Conservation (phyloP, 805 yeast species). For the Nadsonia fulvescens region DNA sequence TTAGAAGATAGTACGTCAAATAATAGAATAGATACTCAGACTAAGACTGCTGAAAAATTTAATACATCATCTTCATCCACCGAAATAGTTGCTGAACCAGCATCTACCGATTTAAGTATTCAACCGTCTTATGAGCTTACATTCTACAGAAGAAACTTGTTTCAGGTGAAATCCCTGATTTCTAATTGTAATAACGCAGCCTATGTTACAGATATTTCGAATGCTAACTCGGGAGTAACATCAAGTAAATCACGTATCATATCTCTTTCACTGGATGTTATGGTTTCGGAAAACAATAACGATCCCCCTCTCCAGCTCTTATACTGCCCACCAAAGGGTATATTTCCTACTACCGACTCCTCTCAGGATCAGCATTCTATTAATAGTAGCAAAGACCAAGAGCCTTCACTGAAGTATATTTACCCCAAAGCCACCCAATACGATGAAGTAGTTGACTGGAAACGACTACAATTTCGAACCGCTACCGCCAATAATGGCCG, state of each 20-base stretch:
- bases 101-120: constrained; percentile 2
- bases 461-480: constrained; percentile 16
- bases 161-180: constrained; percentile 13
- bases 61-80: too few relatives aligned
- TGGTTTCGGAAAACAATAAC: constrained; percentile 10
- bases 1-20: too few relatives aligned
- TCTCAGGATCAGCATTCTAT: constrained; percentile 4
- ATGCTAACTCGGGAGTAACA: constrained; percentile 10
- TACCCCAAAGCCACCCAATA: constrained; percentile 12
- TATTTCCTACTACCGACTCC: constrained; percentile 4
- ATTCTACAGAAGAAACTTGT: constrained; percentile 14
- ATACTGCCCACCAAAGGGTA: constrained; percentile 12
- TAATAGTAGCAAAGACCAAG: constrained; percentile 4
- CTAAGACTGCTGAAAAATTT: too few relatives aligned
- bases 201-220: constrained; percentile 9
- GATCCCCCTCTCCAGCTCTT: constrained; percentile 9
- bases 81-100: neutral
- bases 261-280: constrained; percentile 13
- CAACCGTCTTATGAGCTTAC: constrained; percentile 12
- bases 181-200: constrained; percentile 13
- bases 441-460: constrained; percentile 16
- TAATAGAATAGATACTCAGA: too few relatives aligned
- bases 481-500: constrained; percentile 19
- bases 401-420: constrained; percentile 12
- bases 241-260: constrained; percentile 9